Evolutionary conservation across 108 stramenopile genomes (phyloP).

Genomic region (Craspedostauros australis): DNA sequence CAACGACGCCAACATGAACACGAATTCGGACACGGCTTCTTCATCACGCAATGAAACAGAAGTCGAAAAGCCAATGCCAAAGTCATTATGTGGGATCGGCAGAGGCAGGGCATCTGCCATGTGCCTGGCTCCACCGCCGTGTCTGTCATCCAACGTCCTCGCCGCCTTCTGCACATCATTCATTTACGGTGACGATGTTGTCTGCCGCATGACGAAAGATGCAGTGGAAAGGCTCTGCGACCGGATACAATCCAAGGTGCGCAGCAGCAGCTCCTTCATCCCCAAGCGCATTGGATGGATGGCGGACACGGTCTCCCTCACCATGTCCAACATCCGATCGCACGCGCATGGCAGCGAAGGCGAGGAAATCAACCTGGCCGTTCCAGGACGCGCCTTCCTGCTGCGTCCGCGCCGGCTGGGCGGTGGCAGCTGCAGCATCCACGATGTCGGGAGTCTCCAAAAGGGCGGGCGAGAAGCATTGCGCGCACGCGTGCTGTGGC

Average conservation of each 20-base stretch:
- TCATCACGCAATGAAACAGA: slow-evolving; percentile 4
- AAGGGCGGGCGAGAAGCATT: slow-evolving; percentile 72
- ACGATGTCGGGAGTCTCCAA: slow-evolving; percentile 60
- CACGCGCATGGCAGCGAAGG: slow-evolving; percentile 67
- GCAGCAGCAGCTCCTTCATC: slow-evolving; percentile 34
- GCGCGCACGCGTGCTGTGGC: slow-evolving; percentile 76
- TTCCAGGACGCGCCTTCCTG: slow-evolving; percentile 70
- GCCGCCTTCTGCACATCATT: slow-evolving; percentile 63
- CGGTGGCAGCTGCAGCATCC: slow-evolving; percentile 67
- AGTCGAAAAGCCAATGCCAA: not conserved
- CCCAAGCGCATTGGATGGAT: slow-evolving; percentile 57
- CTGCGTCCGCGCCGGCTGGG: slow-evolving; percentile 69
- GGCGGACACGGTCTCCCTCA: slow-evolving; percentile 66
- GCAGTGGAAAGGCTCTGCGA: slow-evolving; percentile 47
- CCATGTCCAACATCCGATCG: slow-evolving; percentile 48
- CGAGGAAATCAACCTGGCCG: slow-evolving; percentile 46
- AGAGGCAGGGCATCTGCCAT: slow-evolving; percentile 58
- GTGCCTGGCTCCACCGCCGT: slow-evolving; percentile 69
- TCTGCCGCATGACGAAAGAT: slow-evolving; percentile 52
- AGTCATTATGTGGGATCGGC: slow-evolving; percentile 40
- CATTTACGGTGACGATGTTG: slow-evolving; percentile 77
- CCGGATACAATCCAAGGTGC: slow-evolving; percentile 35
- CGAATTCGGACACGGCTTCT: slow-evolving; percentile 1
- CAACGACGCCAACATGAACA: not conserved
- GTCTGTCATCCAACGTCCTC: slow-evolving; percentile 60